Conservation (phyloP, 192 early-diverging fungal genomes). For the Neocallimastix lanati region DNA sequence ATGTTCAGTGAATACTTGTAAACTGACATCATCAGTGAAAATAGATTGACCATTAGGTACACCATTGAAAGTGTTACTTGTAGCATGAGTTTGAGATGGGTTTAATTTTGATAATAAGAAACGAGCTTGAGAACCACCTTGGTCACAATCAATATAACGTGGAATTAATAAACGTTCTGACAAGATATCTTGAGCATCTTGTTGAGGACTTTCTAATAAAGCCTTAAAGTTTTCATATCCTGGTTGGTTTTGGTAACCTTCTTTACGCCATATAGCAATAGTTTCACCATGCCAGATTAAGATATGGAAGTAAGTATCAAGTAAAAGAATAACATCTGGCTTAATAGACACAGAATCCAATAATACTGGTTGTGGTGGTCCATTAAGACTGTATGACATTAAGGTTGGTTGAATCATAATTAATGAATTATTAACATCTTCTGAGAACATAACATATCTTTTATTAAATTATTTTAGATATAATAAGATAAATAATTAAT, state of each 20-base stretch:
- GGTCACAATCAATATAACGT: constrained; percentile 92
- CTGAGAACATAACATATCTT: constrained; percentile 80
- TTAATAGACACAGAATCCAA: constrained; percentile 95
- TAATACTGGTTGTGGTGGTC: constrained; percentile 70
- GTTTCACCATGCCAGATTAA: constrained; percentile 97
- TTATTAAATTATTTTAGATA: too few relatives aligned
- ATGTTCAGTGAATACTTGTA: constrained; percentile 95
- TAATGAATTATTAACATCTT: constrained; percentile 90
- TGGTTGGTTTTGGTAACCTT: constrained; percentile 84
- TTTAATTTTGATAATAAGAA: too few relatives aligned
- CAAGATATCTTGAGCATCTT: constrained; percentile 68
- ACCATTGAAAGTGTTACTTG: constrained; percentile 8
- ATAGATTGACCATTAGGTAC: constrained; percentile 62
- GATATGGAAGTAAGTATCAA: constrained; percentile 98
- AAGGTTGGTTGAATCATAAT: constrained; percentile 99
- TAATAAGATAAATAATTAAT: too few relatives aligned
- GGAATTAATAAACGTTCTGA: constrained; percentile 90
- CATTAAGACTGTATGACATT: constrained; percentile 78
- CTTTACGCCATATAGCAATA: constrained; percentile 89
- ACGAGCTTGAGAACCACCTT: too few relatives aligned
- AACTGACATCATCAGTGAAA: constrained; percentile 91
- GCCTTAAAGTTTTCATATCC: constrained; percentile 87
- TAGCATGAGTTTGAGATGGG: too few relatives aligned
- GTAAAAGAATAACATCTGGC: constrained; percentile 69
- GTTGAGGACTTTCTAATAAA: constrained; percentile 74